A percentile compares a stretch with the other conserved stretches of the same genome.
Conservation (phyloP, 1,284 basidiomycete genomes). For the Hypsizygus ulmarius region DNA sequence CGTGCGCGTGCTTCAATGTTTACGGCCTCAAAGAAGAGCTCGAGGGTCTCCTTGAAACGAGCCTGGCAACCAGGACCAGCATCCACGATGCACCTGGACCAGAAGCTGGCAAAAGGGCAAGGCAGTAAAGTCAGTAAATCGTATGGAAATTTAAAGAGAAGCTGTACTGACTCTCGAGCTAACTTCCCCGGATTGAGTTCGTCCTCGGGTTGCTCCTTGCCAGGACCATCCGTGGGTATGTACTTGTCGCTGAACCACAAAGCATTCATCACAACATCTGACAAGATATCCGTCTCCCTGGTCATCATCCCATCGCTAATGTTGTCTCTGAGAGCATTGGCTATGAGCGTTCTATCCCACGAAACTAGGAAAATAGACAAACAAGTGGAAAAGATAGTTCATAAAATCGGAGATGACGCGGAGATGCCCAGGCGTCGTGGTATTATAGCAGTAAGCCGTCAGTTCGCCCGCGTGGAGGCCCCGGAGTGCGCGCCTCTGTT, state of each 20-base stretch:
- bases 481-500: conserved; percentile 48
- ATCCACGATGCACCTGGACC: conserved; percentile 45
- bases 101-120: conserved; percentile 39
- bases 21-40: conserved; percentile 53
- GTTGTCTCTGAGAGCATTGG: conserved; percentile 41
- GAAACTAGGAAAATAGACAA: conserved; percentile 9
- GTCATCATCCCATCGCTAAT: conserved; percentile 57
- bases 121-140: conserved; percentile 1
- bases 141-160: conserved; percentile 4
- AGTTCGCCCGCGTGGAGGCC: conserved; percentile 66
- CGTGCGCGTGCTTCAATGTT: conserved; percentile 51
- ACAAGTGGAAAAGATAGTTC: conserved; percentile 57
- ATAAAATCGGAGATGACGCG: conserved; percentile 62
- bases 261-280: conserved; percentile 51
- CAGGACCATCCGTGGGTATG: conserved; percentile 34
- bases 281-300: conserved; percentile 44
- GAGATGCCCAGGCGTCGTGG: conserved; percentile 49
- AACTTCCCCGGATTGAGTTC: conserved; percentile 49
- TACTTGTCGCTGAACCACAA: conserved; percentile 45
- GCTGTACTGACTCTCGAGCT: conserved; percentile 48
- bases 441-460: conserved; percentile 62
- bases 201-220: conserved; percentile 34
- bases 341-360: conserved; percentile 1
- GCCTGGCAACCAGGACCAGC: conserved; percentile 50
- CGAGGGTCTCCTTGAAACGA: conserved; percentile 55